A percentile compares a stretch with the other conserved stretches of the same genome.
Evolutionary conservation across 2,329 filamentous ascomycete genomes (phyloP).

Genomic region (Aspergillus arachidicola): DNA sequence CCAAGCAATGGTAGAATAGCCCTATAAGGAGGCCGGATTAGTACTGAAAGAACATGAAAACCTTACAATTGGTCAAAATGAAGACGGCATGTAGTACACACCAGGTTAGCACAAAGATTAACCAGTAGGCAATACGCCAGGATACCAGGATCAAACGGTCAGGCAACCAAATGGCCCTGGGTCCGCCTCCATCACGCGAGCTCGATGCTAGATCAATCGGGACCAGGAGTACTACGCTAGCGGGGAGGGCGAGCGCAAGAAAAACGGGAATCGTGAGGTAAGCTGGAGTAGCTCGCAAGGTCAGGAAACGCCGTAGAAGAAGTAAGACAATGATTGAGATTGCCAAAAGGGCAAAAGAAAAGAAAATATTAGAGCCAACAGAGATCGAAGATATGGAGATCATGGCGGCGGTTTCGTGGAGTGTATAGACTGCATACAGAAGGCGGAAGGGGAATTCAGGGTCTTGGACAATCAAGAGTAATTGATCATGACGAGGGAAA

Average conservation of each 20-base stretch:
- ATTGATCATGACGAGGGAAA: constrained; percentile 7
- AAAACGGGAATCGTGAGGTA: constrained; percentile 93
- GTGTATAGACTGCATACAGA: constrained; percentile 13
- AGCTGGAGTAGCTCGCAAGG: constrained; percentile 83
- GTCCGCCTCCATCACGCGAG: constrained; percentile 70
- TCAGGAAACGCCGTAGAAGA: constrained; percentile 85
- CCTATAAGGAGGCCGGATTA: constrained; percentile 52
- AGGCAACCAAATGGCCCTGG: constrained; percentile 85
- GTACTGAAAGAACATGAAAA: neutral
- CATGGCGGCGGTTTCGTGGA: constrained; percentile 28
- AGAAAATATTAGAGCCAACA: constrained; percentile 78
- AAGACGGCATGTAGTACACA: constrained; percentile 45
- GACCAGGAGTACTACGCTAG: constrained; percentile 86
- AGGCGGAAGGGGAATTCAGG: constrained; percentile 10
- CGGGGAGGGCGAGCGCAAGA: constrained; percentile 89
- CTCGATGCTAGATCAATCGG: constrained; percentile 94
- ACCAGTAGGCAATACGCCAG: constrained; percentile 96
- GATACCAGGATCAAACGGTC: constrained; percentile 76
- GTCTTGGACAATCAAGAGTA: constrained; percentile 1
- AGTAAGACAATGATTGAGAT: constrained; percentile 79
- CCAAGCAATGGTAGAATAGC: constrained; percentile 88
- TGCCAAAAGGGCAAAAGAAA: constrained; percentile 68
- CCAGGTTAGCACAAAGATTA: constrained; percentile 95
- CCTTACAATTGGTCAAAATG: neutral
- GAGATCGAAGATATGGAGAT: constrained; percentile 50